A percentile compares a stretch with the other conserved stretches of the same genome.
Evolutionary conservation across 2,329 filamentous ascomycete species (phyloP).

Genomic region (Fusarium sp.): DNA sequence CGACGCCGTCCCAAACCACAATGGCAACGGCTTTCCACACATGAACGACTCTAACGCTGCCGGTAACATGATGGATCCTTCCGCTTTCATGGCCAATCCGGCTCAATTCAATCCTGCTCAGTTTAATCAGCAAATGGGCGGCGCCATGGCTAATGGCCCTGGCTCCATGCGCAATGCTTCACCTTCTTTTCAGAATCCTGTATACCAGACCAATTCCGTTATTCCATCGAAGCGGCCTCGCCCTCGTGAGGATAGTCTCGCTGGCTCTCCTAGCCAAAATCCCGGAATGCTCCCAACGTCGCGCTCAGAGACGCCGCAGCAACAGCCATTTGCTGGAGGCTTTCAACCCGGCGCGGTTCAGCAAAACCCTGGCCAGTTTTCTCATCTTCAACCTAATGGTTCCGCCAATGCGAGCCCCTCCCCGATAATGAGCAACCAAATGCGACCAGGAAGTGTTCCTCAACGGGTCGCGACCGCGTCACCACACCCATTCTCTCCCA

Average conservation of each 20-base stretch:
- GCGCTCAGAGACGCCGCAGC: conserved; percentile 91
- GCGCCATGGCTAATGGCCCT: conserved; percentile 79
- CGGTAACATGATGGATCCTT: conserved; percentile 71
- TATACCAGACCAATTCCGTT: conserved; percentile 85
- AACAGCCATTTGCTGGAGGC: conserved; percentile 74
- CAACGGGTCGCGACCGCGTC: conserved; percentile 91
- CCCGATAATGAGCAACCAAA: conserved; percentile 87
- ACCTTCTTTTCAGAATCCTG: conserved; percentile 77
- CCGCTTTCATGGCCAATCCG: conserved; percentile 68
- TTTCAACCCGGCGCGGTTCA: conserved; percentile 74
- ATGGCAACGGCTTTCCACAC: conserved; percentile 74
- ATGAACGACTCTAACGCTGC: conserved; percentile 68
- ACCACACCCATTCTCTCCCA: conserved; percentile 88
- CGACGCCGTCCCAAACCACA: conserved; percentile 74
- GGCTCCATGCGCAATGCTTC: conserved; percentile 85
- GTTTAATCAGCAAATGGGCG: conserved; percentile 65
- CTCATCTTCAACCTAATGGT: conserved; percentile 82
- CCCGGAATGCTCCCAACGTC: conserved; percentile 80
- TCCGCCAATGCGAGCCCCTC: conserved; percentile 90
- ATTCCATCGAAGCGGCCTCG: conserved; percentile 90
- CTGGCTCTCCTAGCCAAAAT: conserved; percentile 81
- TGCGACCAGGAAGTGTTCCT: conserved; percentile 74
- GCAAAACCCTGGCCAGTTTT: conserved; percentile 74
- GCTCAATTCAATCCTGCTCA: conserved; percentile 69
- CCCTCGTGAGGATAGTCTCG: conserved; percentile 83